These are phyloP conservation scores for Naematelia encephala DNA, from an alignment of 768 basidiomycete species.

Conservation along the genomic window DNA sequence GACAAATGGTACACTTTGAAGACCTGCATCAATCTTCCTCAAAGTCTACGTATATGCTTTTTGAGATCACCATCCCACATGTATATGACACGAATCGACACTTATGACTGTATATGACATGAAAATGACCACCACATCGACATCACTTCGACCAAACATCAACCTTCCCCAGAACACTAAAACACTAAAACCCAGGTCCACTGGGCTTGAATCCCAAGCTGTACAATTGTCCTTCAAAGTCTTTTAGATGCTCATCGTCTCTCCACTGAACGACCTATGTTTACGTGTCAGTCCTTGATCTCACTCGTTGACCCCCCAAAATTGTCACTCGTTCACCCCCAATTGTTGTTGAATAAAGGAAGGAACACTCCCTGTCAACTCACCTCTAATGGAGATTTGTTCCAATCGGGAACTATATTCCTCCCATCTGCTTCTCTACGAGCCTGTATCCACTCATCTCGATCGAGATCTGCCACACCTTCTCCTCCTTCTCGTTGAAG, in stretches of 20 bases:
- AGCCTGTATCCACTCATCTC: neutral
- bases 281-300: neutral
- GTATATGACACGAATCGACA: neutral
- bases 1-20: too few species aligned
- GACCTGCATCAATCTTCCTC: too few species aligned
- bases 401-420: constrained; percentile 34
- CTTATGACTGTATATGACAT: too few species aligned
- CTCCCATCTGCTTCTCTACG: constrained; percentile 15
- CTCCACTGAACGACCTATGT: constrained; percentile 35
- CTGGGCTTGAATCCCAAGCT: constrained; percentile 43
- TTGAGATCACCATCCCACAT: neutral
- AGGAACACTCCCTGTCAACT: constrained; percentile 2
- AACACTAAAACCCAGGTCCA: constrained; percentile 41
- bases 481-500: constrained; percentile 16
- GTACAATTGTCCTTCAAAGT: constrained; percentile 41
- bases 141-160: too few species aligned
- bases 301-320: neutral
- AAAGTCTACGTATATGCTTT: neutral
- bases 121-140: neutral
- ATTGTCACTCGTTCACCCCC: neutral
- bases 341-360: neutral
- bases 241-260: constrained; percentile 23
- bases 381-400: constrained; percentile 39
- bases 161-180: too few species aligned
- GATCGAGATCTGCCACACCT: neutral